phyloP scores from a whole-genome alignment of 2,329 filamentous ascomycete species.

The Gnomoniopsis sp. region DNA sequence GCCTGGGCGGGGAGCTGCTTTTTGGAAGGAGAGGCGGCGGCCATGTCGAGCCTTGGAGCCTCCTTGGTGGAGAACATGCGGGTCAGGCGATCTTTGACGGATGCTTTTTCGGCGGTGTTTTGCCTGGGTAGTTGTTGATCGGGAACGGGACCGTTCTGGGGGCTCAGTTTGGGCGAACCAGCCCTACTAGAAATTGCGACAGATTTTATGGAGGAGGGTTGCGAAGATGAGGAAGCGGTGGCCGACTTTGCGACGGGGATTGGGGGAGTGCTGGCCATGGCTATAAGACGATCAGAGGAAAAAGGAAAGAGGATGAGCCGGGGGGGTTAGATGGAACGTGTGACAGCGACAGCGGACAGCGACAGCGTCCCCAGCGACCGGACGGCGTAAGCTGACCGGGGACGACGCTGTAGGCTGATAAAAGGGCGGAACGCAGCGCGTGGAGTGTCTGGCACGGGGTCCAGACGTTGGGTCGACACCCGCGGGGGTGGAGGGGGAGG shows the following conservation, averaged over 20 bases:
- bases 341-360: background rate
- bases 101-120: slow-evolving; percentile 46
- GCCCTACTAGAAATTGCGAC: slow-evolving; percentile 36
- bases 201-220: slow-evolving; percentile 47
- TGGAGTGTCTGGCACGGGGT: background rate
- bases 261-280: slow-evolving; percentile 30
- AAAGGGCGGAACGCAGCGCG: background rate
- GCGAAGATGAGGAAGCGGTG: slow-evolving; percentile 42
- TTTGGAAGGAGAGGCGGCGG: slow-evolving; percentile 11
- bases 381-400: background rate
- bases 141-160: slow-evolving; percentile 35
- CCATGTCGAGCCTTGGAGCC: slow-evolving; percentile 28
- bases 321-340: background rate
- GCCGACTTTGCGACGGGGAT: slow-evolving; percentile 27
- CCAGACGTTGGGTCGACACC: background rate
- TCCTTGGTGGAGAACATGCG: slow-evolving; percentile 65
- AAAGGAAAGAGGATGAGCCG: background rate
- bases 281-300: slow-evolving; percentile 4
- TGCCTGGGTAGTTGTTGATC: slow-evolving; percentile 34
- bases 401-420: background rate
- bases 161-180: slow-evolving; percentile 36
- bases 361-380: background rate
- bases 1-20: slow-evolving; percentile 10
- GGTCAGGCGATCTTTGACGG: slow-evolving; percentile 61
- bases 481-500: background rate